Percentiles rank a stretch among this genome's conserved stretches.
Evolutionary conservation across 208 protist species (phyloP).

Genomic region (Leishmania arabica): DNA sequence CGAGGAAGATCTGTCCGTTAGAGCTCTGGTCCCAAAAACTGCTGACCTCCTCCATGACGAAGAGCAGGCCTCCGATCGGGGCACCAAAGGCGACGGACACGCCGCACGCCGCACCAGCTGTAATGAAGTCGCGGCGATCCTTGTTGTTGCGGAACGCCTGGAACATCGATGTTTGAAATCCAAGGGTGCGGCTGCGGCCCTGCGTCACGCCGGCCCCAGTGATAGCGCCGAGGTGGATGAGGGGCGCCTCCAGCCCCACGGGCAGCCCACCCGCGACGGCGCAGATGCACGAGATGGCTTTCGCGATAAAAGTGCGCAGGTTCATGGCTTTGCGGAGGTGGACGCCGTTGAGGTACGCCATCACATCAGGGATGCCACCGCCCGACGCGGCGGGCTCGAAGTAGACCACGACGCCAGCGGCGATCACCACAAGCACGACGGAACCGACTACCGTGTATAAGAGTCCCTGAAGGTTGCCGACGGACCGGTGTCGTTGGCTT

Average conservation of each 20-base stretch:
- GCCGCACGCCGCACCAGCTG: conserved; percentile 93
- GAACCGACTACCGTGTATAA: conserved; percentile 56
- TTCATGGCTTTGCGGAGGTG: conserved; percentile 90
- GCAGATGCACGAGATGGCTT: conserved; percentile 86
- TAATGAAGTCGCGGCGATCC: conserved; percentile 94
- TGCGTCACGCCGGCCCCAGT: conserved; percentile 93
- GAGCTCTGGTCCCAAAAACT: conserved; percentile 92
- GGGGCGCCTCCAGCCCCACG: conserved; percentile 95
- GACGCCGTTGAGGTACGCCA: conserved; percentile 94
- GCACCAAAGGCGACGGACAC: conserved; percentile 96
- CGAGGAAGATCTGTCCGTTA: conserved; percentile 95
- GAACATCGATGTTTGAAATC: conserved; percentile 80
- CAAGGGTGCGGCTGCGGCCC: conserved; percentile 84
- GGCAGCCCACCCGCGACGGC: conserved; percentile 90
- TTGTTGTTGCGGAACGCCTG: conserved; percentile 90
- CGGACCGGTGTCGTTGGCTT: conserved; percentile 7
- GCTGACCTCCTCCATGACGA: conserved; percentile 95
- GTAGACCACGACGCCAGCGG: conserved; percentile 75
- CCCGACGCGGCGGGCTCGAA: conserved; percentile 85
- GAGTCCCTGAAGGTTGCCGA: conserved; percentile 43
- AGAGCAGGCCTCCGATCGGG: conserved; percentile 96
- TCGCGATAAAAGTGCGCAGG: conserved; percentile 84
- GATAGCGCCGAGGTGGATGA: conserved; percentile 96
- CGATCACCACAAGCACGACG: conserved; percentile 50
- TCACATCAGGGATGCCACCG: conserved; percentile 91